These are phyloP conservation scores for Yamadazyma atmosphaerica DNA, from an alignment of 1,139 yeast species.

Conservation along the genomic window DNA sequence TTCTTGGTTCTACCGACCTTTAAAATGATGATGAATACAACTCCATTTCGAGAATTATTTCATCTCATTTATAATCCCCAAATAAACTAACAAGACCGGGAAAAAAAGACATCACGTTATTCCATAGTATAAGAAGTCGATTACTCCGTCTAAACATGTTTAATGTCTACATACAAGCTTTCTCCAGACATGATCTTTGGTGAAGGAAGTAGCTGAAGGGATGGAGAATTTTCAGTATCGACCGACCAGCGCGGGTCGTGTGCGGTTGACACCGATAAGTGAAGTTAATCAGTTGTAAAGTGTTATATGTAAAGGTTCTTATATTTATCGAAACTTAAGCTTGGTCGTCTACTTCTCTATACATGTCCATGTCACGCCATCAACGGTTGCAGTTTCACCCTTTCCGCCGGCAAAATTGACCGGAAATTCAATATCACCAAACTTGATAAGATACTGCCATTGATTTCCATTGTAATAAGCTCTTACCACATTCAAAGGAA, in stretches of 20 bases:
- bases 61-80: too few relatives aligned
- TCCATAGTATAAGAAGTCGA: too few relatives aligned
- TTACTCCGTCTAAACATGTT: too few relatives aligned
- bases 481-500: constrained; percentile 33
- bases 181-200: constrained; percentile 30
- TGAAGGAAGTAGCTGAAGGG: constrained; percentile 4
- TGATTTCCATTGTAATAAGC: constrained; percentile 17
- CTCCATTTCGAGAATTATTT: too few relatives aligned
- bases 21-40: too few relatives aligned
- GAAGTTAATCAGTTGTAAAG: background rate
- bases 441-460: constrained; percentile 31
- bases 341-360: too few relatives aligned
- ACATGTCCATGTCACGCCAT: constrained; percentile 16
- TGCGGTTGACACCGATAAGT: background rate
- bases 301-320: constrained; percentile 1
- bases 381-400: constrained; percentile 13
- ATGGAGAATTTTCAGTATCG: constrained; percentile 10
- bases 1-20: too few relatives aligned
- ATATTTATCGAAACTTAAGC: too few relatives aligned
- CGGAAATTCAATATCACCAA: constrained; percentile 29
- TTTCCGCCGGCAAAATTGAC: constrained; percentile 18
- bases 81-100: too few relatives aligned
- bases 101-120: too few relatives aligned
- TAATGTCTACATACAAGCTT: constrained; percentile 33
- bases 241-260: background rate